A percentile compares a stretch with the other conserved stretches of the same genome.
phyloP scores from a whole-genome alignment of 257 asterid genomes.

The Solanum etuberosum region DNA sequence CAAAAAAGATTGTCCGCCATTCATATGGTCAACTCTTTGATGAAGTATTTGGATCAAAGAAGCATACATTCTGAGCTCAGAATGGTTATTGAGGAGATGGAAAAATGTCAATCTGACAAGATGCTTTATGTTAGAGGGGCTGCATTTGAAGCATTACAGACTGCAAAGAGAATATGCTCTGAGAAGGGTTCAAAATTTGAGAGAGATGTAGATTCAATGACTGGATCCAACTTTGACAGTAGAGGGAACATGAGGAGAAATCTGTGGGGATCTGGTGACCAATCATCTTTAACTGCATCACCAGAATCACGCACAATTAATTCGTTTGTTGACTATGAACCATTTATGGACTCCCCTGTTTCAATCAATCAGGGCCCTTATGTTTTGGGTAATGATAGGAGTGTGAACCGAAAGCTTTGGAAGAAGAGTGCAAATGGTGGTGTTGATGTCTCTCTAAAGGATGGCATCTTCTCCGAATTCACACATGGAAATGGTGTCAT shows the following conservation, averaged over 20 bases:
- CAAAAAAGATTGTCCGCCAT: slow-evolving; percentile 77
- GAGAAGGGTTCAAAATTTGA: slow-evolving; percentile 42
- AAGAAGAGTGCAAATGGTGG: slow-evolving; percentile 38
- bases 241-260: slow-evolving; percentile 30
- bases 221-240: slow-evolving; percentile 40
- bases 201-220: slow-evolving; percentile 31
- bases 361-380: slow-evolving; percentile 39
- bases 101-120: slow-evolving; percentile 65
- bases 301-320: slow-evolving; percentile 80
- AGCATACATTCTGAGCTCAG: slow-evolving; percentile 63
- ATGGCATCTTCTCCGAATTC: slow-evolving; percentile 61
- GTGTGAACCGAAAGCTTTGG: slow-evolving; percentile 80
- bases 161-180: slow-evolving; percentile 47
- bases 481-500: slow-evolving; percentile 18
- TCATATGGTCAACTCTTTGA: slow-evolving; percentile 75
- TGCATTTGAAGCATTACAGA: slow-evolving; percentile 79
- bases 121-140: slow-evolving; percentile 84
- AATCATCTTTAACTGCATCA: slow-evolving; percentile 45
- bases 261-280: slow-evolving; percentile 30
- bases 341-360: slow-evolving; percentile 47
- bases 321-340: slow-evolving; percentile 47
- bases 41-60: slow-evolving; percentile 73
- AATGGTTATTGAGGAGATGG: slow-evolving; percentile 66
- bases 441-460: slow-evolving; percentile 71
- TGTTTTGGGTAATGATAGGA: slow-evolving; percentile 21